Percentiles rank a stretch among this genome's conserved stretches.
phyloP scores from a whole-genome alignment of 805 yeast species.

The Hanseniaspora guilliermondii region DNA sequence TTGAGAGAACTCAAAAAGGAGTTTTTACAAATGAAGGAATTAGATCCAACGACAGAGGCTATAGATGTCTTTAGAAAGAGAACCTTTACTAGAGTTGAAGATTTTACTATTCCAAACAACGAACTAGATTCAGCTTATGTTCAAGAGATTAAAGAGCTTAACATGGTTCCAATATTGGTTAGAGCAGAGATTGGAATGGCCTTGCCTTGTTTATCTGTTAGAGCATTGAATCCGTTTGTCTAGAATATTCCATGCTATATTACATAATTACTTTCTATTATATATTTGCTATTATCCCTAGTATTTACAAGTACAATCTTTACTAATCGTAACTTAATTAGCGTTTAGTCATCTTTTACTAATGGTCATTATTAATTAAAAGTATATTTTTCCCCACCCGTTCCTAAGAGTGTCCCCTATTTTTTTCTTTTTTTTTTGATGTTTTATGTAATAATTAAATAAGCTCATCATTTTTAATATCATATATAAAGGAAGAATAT shows the following conservation, averaged over 20 bases:
- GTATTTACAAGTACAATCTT: neutral
- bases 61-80: constrained; percentile 47
- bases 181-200: constrained; percentile 94
- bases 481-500: no score
- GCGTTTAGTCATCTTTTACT: neutral
- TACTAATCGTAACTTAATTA: neutral
- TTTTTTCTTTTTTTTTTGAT: no score
- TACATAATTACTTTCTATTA: neutral
- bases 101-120: constrained; percentile 16
- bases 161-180: constrained; percentile 69
- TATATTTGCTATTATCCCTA: neutral
- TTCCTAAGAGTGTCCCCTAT: no score
- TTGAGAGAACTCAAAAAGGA: constrained; percentile 21
- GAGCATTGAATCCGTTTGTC: constrained; percentile 77
- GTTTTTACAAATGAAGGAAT: constrained; percentile 15
- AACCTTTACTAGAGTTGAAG: constrained; percentile 49
- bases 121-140: constrained; percentile 35
- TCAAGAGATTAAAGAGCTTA: constrained; percentile 71
- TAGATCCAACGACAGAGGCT: neutral
- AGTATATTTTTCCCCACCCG: no score
- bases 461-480: no score
- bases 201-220: constrained; percentile 83
- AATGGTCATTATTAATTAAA: neutral
- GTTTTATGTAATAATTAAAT: no score
- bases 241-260: neutral